Evolutionary conservation across 169 alveolate genomes (phyloP).

Genomic region (Theileria orientalis): DNA sequence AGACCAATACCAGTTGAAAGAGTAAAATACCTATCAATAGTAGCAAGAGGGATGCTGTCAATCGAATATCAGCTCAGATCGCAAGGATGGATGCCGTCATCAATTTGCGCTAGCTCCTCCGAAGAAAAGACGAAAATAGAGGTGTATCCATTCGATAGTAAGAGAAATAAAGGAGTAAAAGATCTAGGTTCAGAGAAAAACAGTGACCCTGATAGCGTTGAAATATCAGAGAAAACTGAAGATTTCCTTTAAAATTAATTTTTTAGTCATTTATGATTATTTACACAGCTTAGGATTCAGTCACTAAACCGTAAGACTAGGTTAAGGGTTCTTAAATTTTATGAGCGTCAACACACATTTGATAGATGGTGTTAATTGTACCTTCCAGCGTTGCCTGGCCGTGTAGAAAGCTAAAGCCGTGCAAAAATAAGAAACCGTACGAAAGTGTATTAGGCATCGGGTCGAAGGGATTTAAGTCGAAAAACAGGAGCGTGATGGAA

Average conservation of each 20-base stretch:
- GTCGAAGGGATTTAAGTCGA: neutral
- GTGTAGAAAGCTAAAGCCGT: conserved; percentile 15
- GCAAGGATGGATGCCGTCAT: conserved; percentile 55
- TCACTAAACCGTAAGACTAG: no score
- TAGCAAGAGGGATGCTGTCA: conserved; percentile 38
- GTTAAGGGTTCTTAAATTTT: no score
- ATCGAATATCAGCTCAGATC: conserved; percentile 39
- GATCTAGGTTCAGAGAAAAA: no score
- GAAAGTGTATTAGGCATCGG: neutral
- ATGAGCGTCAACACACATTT: no score
- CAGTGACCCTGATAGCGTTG: no score
- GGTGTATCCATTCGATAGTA: no score
- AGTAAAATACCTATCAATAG: conserved; percentile 9
- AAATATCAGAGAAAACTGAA: no score
- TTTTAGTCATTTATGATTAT: no score
- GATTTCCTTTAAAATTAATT: neutral
- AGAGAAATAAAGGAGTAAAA: no score
- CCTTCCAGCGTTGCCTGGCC: conserved; percentile 30
- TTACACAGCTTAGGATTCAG: no score
- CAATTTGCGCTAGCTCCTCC: conserved; percentile 8
- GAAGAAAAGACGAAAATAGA: no score
- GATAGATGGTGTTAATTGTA: no score
- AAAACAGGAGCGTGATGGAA: neutral
- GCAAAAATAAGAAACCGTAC: conserved; percentile 3
- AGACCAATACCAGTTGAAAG: conserved; percentile 45